phyloP scores from a whole-genome alignment of 352 stramenopile genomes.

The Phytophthora pseudosyringae region DNA sequence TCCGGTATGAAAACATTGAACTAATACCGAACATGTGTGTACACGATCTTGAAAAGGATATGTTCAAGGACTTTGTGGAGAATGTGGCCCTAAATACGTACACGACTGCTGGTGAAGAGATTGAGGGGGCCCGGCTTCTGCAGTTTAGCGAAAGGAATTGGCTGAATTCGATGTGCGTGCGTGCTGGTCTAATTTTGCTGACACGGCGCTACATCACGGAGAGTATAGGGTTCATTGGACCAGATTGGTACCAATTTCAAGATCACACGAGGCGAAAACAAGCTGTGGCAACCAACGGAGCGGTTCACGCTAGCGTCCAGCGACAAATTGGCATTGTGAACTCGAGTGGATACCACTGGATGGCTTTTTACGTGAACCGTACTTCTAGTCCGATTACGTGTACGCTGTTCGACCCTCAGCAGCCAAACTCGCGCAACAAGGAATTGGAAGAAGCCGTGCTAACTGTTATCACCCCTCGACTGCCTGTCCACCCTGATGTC shows the following conservation, averaged over 20 bases:
- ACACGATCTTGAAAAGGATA: neutral
- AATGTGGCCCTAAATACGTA: neutral
- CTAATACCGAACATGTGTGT: too few species aligned
- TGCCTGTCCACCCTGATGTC: too few species aligned
- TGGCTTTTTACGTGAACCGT: constrained; percentile 10
- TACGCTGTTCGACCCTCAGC: constrained; percentile 13
- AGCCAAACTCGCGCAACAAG: neutral
- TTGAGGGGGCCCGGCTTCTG: constrained; percentile 11
- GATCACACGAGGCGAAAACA: neutral
- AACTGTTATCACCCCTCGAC: too few species aligned
- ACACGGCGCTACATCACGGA: neutral
- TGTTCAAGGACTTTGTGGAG: neutral
- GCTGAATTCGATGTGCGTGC: constrained; percentile 9
- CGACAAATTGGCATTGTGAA: constrained; percentile 6
- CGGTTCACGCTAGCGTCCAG: neutral
- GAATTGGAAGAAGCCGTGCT: too few species aligned
- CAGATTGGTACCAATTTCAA: constrained; percentile 10
- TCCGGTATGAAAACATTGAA: too few species aligned
- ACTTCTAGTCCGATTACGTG: neutral
- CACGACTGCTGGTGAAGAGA: constrained; percentile 2
- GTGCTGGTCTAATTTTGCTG: constrained; percentile 1
- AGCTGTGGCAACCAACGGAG: constrained; percentile 5
- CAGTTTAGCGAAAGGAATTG: constrained; percentile 1
- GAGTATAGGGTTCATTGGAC: constrained; percentile 1
- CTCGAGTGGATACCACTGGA: constrained; percentile 1